Conservation (phyloP, 148 eudicot genomes). For the Vaccinium corymbosum region DNA sequence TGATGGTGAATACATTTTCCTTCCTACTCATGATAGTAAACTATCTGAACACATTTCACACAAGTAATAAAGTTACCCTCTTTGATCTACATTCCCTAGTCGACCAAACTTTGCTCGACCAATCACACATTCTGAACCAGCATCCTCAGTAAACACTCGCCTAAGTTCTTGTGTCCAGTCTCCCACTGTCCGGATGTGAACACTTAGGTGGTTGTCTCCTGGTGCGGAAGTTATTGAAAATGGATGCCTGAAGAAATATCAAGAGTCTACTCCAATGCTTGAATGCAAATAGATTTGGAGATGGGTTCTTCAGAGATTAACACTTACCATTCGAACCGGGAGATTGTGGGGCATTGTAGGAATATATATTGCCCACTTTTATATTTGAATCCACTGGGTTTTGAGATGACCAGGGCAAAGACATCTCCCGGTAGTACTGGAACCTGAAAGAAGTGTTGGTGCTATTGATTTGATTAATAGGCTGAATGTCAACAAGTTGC, state of each 20-base stretch:
- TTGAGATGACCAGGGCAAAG: slow-evolving; percentile 66
- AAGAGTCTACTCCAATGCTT: slow-evolving; percentile 8
- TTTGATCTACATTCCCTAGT: slow-evolving; percentile 43
- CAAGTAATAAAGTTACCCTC: slow-evolving; percentile 42
- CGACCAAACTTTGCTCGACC: slow-evolving; percentile 66
- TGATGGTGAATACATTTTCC: neutral
- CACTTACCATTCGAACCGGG: slow-evolving; percentile 86
- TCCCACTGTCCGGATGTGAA: slow-evolving; percentile 82
- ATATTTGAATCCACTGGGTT: slow-evolving; percentile 84
- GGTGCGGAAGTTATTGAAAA: slow-evolving; percentile 98
- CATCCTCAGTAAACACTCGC: slow-evolving; percentile 60
- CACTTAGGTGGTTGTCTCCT: slow-evolving; percentile 79
- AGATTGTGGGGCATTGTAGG: slow-evolving; percentile 79
- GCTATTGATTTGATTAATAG: slow-evolving; percentile 1
- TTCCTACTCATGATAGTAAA: neutral
- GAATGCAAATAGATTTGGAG: slow-evolving; percentile 1
- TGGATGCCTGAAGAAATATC: slow-evolving; percentile 73
- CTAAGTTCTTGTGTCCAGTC: slow-evolving; percentile 91
- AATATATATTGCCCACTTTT: slow-evolving; percentile 93
- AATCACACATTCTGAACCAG: slow-evolving; percentile 48
- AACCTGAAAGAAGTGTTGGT: slow-evolving; percentile 34
- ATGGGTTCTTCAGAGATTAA: neutral
- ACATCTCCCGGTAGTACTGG: slow-evolving; percentile 84
- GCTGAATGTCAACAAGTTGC: neutral
- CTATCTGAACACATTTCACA: neutral